These are phyloP conservation scores for Rubus parviflorus DNA, from an alignment of 306 rosid species.

Conservation along the genomic window DNA sequence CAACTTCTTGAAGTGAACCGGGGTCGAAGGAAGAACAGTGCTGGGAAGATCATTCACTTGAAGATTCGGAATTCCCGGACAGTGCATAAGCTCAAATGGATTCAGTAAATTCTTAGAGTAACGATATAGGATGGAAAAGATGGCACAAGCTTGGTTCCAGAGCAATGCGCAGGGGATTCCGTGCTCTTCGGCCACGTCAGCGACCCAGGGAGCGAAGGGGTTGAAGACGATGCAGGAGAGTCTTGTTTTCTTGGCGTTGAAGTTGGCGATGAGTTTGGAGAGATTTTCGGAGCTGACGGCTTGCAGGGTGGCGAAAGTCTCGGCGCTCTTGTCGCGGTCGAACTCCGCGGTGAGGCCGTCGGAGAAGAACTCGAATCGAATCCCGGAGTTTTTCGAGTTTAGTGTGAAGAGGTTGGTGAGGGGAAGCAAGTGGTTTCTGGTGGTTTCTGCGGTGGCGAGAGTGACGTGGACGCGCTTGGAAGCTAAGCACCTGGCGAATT, in stretches of 20 bases:
- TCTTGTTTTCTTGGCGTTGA: conserved; percentile 10
- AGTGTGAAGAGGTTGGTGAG: neutral
- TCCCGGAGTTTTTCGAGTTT: neutral
- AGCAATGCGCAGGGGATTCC: conserved; percentile 54
- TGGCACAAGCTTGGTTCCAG: conserved; percentile 58
- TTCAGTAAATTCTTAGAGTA: conserved; percentile 26
- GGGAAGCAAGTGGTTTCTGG: conserved; percentile 31
- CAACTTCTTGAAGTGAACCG: neutral
- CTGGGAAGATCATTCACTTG: conserved; percentile 51
- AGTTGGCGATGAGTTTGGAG: conserved; percentile 29
- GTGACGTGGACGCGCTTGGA: conserved; percentile 48
- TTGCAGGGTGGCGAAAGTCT: conserved; percentile 3
- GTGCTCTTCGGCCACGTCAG: conserved; percentile 27
- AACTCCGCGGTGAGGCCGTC: conserved; percentile 50
- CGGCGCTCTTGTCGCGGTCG: conserved; percentile 29
- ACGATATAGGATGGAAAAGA: conserved; percentile 49
- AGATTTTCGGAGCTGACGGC: conserved; percentile 37
- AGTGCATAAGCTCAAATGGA: conserved; percentile 17
- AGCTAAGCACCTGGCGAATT: conserved; percentile 38
- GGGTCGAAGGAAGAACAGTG: conserved; percentile 43
- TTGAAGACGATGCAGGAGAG: conserved; percentile 44
- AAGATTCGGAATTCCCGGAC: conserved; percentile 49
- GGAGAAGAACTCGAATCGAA: conserved; percentile 49
- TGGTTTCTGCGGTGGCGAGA: conserved; percentile 40
- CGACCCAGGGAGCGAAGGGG: conserved; percentile 53